Evolutionary conservation across 495 filamentous ascomycete genomes (phyloP).

Genomic region (Hypoxylon rickii): DNA sequence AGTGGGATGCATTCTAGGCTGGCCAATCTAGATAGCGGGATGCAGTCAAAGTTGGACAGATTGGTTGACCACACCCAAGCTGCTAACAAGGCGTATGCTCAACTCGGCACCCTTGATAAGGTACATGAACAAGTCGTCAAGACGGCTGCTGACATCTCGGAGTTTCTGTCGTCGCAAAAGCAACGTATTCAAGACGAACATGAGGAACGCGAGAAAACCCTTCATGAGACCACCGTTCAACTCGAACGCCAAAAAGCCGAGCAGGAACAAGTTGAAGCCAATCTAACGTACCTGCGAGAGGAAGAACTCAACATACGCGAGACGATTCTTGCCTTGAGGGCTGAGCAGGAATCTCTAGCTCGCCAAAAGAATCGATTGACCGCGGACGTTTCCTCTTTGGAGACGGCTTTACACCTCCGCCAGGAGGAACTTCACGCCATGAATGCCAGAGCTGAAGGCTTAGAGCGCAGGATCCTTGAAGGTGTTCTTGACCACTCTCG

Average conservation of each 20-base stretch:
- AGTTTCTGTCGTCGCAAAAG: conserved; percentile 81
- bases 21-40: conserved; percentile 55
- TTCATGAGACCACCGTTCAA: conserved; percentile 79
- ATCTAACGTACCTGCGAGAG: conserved; percentile 64
- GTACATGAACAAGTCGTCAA: conserved; percentile 87
- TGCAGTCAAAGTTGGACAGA: conserved; percentile 86
- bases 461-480: conserved; percentile 91
- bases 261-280: conserved; percentile 76
- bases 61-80: conserved; percentile 69
- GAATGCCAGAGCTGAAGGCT: conserved; percentile 80
- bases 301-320: conserved; percentile 49
- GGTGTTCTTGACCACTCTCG: conserved; percentile 95
- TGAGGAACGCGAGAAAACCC: conserved; percentile 76
- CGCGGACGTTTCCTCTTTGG: conserved; percentile 82
- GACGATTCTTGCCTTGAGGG: conserved; percentile 52
- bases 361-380: conserved; percentile 75
- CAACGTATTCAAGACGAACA: conserved; percentile 77
- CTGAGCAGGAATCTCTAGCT: conserved; percentile 72
- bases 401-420: conserved; percentile 85
- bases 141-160: conserved; percentile 84
- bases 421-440: conserved; percentile 89
- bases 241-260: conserved; percentile 79
- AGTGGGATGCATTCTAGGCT: conserved; percentile 35
- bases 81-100: conserved; percentile 60
- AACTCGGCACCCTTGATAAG: conserved; percentile 78